A percentile compares a stretch with the other conserved stretches of the same genome.
phyloP scores from a whole-genome alignment of 352 stramenopile genomes.

The Phytophthora kernoviae region DNA sequence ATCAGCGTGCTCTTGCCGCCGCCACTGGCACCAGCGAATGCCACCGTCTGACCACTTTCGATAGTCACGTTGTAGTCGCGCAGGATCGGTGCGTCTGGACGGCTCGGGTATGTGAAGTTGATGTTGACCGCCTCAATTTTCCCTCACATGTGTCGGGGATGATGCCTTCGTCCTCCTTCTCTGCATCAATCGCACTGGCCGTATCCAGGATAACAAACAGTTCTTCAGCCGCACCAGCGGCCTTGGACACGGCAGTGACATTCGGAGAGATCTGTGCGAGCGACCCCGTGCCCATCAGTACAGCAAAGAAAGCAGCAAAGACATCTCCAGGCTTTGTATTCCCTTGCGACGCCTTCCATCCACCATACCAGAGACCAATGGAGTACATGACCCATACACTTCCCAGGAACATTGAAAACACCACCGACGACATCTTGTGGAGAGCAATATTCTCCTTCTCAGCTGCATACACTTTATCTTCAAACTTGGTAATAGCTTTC shows the following conservation, averaged over 20 bases:
- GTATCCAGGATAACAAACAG: constrained; percentile 61
- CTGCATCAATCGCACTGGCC: constrained; percentile 51
- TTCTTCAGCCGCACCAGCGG: constrained; percentile 33
- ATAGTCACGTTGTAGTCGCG: constrained; percentile 80
- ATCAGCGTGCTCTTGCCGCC: constrained; percentile 90
- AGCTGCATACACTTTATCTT: constrained; percentile 28
- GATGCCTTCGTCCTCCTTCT: constrained; percentile 38
- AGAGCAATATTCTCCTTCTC: constrained; percentile 46
- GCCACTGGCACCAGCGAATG: constrained; percentile 87
- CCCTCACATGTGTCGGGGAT: constrained; percentile 43
- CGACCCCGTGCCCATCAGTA: constrained; percentile 45
- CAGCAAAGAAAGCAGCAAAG: constrained; percentile 55
- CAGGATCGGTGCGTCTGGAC: constrained; percentile 67
- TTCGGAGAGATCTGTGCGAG: constrained; percentile 56
- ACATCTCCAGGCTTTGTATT: constrained; percentile 42
- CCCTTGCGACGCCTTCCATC: constrained; percentile 39
- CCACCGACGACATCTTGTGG: constrained; percentile 34
- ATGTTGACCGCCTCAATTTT: constrained; percentile 62
- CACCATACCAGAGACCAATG: constrained; percentile 59
- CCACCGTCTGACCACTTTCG: constrained; percentile 73
- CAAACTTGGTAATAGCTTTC: constrained; percentile 41
- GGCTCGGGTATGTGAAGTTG: constrained; percentile 82
- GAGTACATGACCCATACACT: constrained; percentile 60
- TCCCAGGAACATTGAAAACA: constrained; percentile 44
- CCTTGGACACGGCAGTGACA: constrained; percentile 43